Percentiles rank a stretch among this genome's conserved stretches.
These are phyloP conservation scores for Pouteria glomerata DNA, from an alignment of 148 eudicot genomes.

Conservation along the genomic window DNA sequence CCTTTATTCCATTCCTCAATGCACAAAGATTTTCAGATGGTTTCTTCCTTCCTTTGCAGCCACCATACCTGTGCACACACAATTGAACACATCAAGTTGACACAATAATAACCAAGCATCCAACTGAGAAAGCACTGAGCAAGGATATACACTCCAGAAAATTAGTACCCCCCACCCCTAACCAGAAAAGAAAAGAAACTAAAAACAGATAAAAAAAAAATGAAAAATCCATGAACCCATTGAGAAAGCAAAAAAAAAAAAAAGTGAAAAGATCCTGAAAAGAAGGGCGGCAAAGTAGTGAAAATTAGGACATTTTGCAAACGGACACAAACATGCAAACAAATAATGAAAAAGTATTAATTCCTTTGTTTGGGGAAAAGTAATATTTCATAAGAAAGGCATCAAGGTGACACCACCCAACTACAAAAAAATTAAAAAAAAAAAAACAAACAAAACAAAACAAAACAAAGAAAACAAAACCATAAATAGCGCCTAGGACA, in stretches of 20 bases:
- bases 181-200: background rate
- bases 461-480: background rate
- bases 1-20: slow-evolving; percentile 26
- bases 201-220: background rate
- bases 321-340: background rate
- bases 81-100: slow-evolving; percentile 39
- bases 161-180: background rate
- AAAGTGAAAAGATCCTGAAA: background rate
- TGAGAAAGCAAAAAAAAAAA: background rate
- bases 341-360: too few species aligned
- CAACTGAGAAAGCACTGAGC: slow-evolving; percentile 1
- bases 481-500: too few species aligned
- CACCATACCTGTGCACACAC: slow-evolving; percentile 39
- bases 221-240: background rate
- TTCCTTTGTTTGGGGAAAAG: too few species aligned
- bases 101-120: slow-evolving; percentile 16
- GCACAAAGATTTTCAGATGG: slow-evolving; percentile 36
- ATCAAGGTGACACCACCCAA: too few species aligned
- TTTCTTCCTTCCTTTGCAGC: slow-evolving; percentile 42
- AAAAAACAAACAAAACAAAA: background rate
- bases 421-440: too few species aligned
- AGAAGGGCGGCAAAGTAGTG: background rate
- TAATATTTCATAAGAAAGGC: too few species aligned
- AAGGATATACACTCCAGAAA: background rate
- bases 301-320: background rate